These are phyloP conservation scores for Ustilaginoidea virens DNA, from an alignment of 2,329 filamentous ascomycete genomes.

Conservation along the genomic window DNA sequence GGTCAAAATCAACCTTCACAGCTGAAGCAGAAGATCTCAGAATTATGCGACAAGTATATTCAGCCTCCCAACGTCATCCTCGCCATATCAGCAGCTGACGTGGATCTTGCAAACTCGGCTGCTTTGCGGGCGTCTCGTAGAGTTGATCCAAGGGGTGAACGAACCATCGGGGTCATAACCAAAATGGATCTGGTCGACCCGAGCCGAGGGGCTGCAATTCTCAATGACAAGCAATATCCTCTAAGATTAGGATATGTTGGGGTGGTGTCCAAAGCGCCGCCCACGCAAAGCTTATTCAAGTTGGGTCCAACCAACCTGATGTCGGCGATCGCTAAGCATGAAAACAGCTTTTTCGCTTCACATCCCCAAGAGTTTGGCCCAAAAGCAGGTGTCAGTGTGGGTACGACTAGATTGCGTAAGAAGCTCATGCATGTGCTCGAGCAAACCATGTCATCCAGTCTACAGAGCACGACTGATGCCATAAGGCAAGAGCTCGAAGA, in stretches of 20 bases:
- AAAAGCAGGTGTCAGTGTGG: conserved; percentile 57
- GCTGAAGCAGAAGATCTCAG: conserved; percentile 87
- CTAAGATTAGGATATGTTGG: conserved; percentile 92
- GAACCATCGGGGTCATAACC: conserved; percentile 96
- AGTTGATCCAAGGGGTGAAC: conserved; percentile 85
- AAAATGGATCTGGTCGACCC: conserved; percentile 98
- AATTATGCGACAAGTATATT: conserved; percentile 97
- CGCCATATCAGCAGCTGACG: conserved; percentile 92
- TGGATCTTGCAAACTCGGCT: conserved; percentile 92
- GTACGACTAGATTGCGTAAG: conserved; percentile 75
- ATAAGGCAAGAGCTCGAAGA: conserved; percentile 93
- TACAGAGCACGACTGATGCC: conserved; percentile 78
- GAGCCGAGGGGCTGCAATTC: conserved; percentile 57
- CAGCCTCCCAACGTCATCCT: conserved; percentile 91
- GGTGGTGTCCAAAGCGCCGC: conserved; percentile 73
- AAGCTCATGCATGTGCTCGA: conserved; percentile 96
- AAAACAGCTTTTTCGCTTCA: conserved; percentile 70
- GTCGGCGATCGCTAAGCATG: conserved; percentile 71
- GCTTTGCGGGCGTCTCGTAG: conserved; percentile 77
- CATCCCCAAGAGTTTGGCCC: conserved; percentile 70
- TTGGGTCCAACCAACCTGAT: conserved; percentile 68
- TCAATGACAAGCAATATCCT: conserved; percentile 85
- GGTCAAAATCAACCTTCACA: conserved; percentile 81
- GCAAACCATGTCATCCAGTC: conserved; percentile 87
- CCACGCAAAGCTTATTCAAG: conserved; percentile 60